phyloP scores from a whole-genome alignment of 2,329 filamentous ascomycete species.

The Erysiphe neolycopersici region DNA sequence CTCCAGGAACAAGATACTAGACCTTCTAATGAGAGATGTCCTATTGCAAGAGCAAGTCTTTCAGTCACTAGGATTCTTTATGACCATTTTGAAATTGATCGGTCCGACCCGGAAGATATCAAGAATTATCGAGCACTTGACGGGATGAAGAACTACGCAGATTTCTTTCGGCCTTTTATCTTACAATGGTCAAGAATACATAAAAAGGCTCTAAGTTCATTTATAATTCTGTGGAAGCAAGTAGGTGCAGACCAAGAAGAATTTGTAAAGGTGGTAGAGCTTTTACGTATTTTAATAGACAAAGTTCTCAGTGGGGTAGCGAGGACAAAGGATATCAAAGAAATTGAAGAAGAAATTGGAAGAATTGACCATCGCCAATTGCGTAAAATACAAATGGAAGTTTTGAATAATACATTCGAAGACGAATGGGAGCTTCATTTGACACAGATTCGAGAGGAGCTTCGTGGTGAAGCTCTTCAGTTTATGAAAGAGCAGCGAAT shows the following conservation, averaged over 20 bases:
- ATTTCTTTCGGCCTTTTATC: slow-evolving; percentile 61
- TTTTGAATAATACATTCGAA: slow-evolving; percentile 75
- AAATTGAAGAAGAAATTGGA: slow-evolving; percentile 69
- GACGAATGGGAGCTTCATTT: slow-evolving; percentile 85
- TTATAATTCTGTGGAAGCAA: slow-evolving; percentile 78
- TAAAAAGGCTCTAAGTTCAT: slow-evolving; percentile 58
- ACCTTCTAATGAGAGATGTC: slow-evolving; percentile 47
- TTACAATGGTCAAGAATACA: slow-evolving; percentile 87
- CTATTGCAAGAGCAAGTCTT: slow-evolving; percentile 63
- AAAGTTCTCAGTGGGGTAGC: slow-evolving; percentile 63
- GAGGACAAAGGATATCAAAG: slow-evolving; percentile 57
- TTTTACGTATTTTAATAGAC: slow-evolving; percentile 72
- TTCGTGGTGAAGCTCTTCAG: slow-evolving; percentile 72
- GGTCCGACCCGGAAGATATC: slow-evolving; percentile 50
- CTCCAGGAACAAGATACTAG: slow-evolving; percentile 66
- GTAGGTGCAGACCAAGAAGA: slow-evolving; percentile 66
- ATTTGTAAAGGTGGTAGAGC: slow-evolving; percentile 77
- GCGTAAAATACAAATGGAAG: slow-evolving; percentile 74
- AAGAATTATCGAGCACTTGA: slow-evolving; percentile 53
- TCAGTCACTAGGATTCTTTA: slow-evolving; percentile 72
- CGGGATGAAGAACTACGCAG: slow-evolving; percentile 53
- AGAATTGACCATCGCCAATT: slow-evolving; percentile 59
- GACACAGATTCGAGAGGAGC: slow-evolving; percentile 66
- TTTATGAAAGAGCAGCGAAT: slow-evolving; percentile 96
- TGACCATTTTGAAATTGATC: slow-evolving; percentile 87